Base-by-base conservation (phyloP, 169 alveolate genomes). In the Plasmodium gallinaceum region DNA sequence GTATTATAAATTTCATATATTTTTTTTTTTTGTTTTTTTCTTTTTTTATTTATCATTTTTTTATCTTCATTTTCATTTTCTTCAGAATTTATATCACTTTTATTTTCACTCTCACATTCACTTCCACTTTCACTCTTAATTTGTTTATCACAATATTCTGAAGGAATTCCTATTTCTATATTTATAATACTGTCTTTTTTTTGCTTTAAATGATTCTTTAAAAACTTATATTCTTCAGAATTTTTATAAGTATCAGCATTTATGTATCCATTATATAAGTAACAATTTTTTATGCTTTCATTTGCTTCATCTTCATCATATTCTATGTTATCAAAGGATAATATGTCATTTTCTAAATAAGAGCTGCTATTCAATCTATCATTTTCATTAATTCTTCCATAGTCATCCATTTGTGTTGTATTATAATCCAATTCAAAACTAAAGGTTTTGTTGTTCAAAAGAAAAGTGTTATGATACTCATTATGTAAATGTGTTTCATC, bases 251-350 rank as follows among this genome's bases (percentile, higher is more conserved):
- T 76, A 16, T 6, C 62, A 62, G 74, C 89, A 64, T 76, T 66
- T 22, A 65, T 60, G 39, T 76, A 76, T 9, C 89, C 89, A 76
- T 76, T 76, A 57, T 76, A 76, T 48, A 76, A 60, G 52, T 76
- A 76, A 72, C 89, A 76, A 76, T 64, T 76, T 76, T 76, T 76
- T 76, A 76, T 76, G 57, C 42, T 76, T 60, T 76, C 89, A 76
- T 76, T 64, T 68, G 62, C 89, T 76, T 76, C 89, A 39, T 76
- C 89, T 51, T 76, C 89, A 45, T 76, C 89, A 76, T 76, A 76
- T 76, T 76, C 89, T 43, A 76, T 46, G 16, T 68, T 76, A 46
- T 76, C 78, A 39, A 64, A 64, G 65, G 75, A 64, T 48, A 54
- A 70, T 62, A 64, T 76, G 4, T 51, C 76, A 64, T 76, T 76